Percentiles rank a stretch among this genome's conserved stretches.
These are phyloP conservation scores for Aspergillus quadricinctus DNA, from an alignment of 2,329 filamentous ascomycete species.

Conservation along the genomic window DNA sequence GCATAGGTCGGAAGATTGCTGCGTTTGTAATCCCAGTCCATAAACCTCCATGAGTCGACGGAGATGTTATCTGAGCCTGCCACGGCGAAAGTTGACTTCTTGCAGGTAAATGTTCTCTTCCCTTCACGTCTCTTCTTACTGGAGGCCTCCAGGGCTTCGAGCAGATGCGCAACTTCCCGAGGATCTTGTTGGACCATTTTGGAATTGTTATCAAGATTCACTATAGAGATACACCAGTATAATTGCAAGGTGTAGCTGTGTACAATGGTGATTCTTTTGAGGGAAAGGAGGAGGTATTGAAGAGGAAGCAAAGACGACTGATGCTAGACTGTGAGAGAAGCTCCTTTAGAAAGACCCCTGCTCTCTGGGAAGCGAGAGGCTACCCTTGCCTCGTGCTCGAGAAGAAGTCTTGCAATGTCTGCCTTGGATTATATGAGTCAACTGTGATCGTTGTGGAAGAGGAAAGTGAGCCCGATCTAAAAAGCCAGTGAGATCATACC, in stretches of 20 bases:
- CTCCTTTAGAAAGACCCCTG: not conserved
- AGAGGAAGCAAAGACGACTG: not conserved
- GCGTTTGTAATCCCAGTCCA: slow-evolving; percentile 95
- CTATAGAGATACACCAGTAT: not conserved
- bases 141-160: slow-evolving; percentile 58
- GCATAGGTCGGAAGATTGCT: slow-evolving; percentile 83
- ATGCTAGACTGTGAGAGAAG: not conserved
- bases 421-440: not conserved
- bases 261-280: not conserved
- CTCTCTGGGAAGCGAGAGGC: not conserved
- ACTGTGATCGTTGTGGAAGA: not conserved
- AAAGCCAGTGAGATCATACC: not conserved
- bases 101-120: slow-evolving; percentile 65
- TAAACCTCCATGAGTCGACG: slow-evolving; percentile 89
- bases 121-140: slow-evolving; percentile 38
- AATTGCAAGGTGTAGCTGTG: not conserved
- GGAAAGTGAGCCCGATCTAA: not conserved
- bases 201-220: slow-evolving; percentile 3
- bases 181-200: slow-evolving; percentile 65
- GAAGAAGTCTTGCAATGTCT: not conserved
- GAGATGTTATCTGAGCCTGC: slow-evolving; percentile 59
- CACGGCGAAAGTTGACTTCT: slow-evolving; percentile 73
- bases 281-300: not conserved
- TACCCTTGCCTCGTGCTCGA: not conserved
- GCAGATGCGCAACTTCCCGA: slow-evolving; percentile 61